Percentiles rank a stretch among this genome's conserved stretches.
Conservation (phyloP, 768 basidiomycete genomes). For the Tulasnella sp. region DNA sequence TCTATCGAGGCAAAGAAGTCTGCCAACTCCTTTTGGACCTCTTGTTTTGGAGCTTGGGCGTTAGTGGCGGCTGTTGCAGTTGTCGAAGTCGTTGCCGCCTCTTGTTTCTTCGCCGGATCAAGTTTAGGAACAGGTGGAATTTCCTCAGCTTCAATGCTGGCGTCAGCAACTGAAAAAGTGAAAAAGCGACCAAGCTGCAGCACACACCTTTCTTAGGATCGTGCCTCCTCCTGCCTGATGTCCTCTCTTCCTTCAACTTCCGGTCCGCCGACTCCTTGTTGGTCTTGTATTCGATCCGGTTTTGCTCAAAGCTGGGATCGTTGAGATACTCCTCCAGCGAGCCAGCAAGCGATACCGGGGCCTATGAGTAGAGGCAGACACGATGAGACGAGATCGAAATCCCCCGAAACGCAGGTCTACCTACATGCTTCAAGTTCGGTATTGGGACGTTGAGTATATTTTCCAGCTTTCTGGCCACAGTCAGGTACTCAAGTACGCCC, state of each 20-base stretch:
- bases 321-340: conserved; percentile 94
- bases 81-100: conserved; percentile 20
- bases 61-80: conserved; percentile 36
- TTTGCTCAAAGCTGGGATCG: conserved; percentile 96
- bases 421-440: conserved; percentile 84
- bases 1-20: conserved; percentile 95
- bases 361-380: conserved; percentile 51
- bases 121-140: conserved; percentile 18
- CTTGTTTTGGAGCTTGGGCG: conserved; percentile 36
- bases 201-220: conserved; percentile 18
- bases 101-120: neutral
- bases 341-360: conserved; percentile 91
- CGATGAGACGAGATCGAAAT: conserved; percentile 26
- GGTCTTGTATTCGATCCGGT: conserved; percentile 86
- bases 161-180: neutral
- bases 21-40: conserved; percentile 55
- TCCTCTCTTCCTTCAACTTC: conserved; percentile 37
- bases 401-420: conserved; percentile 29
- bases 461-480: conserved; percentile 89
- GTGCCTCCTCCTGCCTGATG: conserved; percentile 6
- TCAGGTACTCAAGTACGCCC: conserved; percentile 83
- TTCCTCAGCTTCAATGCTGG: neutral
- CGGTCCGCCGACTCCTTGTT: conserved; percentile 70
- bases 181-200: neutral
- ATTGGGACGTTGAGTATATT: conserved; percentile 92